phyloP scores from a whole-genome alignment of 2,329 filamentous ascomycete species.

The Rhinocladiella mackenziei region DNA sequence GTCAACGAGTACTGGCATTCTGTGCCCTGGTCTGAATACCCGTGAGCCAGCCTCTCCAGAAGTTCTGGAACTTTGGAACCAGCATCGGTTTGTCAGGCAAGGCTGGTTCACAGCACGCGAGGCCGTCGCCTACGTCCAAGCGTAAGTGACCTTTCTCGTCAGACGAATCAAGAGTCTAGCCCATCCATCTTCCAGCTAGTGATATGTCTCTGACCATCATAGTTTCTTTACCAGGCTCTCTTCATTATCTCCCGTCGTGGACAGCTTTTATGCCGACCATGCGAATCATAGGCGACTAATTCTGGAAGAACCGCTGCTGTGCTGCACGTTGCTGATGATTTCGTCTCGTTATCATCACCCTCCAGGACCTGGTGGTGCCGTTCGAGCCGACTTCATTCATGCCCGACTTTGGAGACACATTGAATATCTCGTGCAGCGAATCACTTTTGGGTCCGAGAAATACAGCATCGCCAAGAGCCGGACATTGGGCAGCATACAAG shows the following conservation, averaged over 20 bases:
- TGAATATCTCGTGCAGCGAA: constrained; percentile 50
- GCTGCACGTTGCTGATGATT: constrained; percentile 52
- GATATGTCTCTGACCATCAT: constrained; percentile 26
- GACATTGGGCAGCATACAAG: constrained; percentile 52
- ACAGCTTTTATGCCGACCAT: constrained; percentile 49
- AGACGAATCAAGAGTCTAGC: no score
- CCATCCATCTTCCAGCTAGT: no score
- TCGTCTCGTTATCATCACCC: constrained; percentile 51
- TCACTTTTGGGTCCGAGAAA: constrained; percentile 54
- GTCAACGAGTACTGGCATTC: not conserved
- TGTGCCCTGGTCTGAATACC: not conserved
- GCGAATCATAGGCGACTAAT: constrained; percentile 48
- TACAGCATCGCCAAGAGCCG: constrained; percentile 48
- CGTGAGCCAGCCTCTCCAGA: not conserved
- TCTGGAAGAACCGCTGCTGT: constrained; percentile 51
- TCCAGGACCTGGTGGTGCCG: constrained; percentile 42
- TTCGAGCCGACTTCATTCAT: constrained; percentile 52
- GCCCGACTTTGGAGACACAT: constrained; percentile 54
- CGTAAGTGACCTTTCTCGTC: no score
- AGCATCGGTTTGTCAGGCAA: constrained; percentile 47
- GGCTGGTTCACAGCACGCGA: constrained; percentile 55
- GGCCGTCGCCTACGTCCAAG: constrained; percentile 51
- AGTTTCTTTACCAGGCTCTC: constrained; percentile 49
- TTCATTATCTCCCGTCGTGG: constrained; percentile 49
- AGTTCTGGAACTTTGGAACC: not conserved